Evolutionary conservation across 768 basidiomycete species (phyloP), one percentile per base, ranked within the genome.

Genomic region (Podaxis carcinomalis): DNA sequence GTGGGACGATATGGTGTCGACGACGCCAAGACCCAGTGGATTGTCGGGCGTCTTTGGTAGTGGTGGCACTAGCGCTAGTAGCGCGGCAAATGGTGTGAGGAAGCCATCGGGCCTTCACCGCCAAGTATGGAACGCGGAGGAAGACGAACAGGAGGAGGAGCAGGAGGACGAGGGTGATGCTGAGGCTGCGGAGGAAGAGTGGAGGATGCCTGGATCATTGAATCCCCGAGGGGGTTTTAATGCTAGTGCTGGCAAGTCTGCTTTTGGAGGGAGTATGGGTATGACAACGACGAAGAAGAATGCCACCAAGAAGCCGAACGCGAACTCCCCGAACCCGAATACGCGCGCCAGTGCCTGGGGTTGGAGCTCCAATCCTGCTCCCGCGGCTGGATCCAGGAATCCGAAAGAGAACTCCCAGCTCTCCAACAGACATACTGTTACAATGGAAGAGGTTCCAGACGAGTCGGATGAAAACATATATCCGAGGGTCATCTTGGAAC

Each of bases 1-100:
- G 52, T 60, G 59, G 59, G 52, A 60, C n/a, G 59, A 60, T 54
- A 49, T 53, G 40, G 25, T 35, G 13, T 60, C 59, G 13, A 60
- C 51, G 19, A 54, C 51, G 11, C 59, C 51, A 16, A 46, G 44
- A 49, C 59, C 59, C 23, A 27, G 28, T 23, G 39, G 50, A 42
- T 28, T 54, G 39, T 52, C 51, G 9, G 21, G 39, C 21, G 25
- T 21, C 19, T 54, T 54, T 6, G 51, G 58, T 53, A 28, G 59
- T 11, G 21, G 13, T 14, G n/a, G n/a, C 28, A n/a, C 51, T 19
- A n/a, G 51, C 9, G 51, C 32, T 13, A 4, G 10, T 7, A n/a
- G 51, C 36, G 35, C 35, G 16, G 49, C 28, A 35, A 50, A 23
- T 50, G 56, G 51, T 23, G n/a, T 46, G 42, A 58, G 53, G 28